These are phyloP conservation scores for Astragalus membranaceus DNA, from an alignment of 306 rosid species.

Conservation along the genomic window DNA sequence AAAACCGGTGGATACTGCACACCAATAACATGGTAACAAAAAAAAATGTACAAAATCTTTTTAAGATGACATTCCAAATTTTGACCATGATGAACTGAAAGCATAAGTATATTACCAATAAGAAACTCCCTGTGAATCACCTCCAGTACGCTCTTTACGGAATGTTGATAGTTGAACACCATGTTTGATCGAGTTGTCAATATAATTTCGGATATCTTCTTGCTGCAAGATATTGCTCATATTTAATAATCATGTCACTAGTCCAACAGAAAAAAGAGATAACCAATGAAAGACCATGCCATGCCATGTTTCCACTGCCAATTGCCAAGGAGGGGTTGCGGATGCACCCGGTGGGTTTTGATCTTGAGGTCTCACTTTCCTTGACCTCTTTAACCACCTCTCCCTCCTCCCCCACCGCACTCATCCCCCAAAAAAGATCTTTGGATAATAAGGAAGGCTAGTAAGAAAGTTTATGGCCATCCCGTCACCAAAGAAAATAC, in stretches of 20 bases:
- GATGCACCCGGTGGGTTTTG: conserved; percentile 9
- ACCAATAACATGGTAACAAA: no score
- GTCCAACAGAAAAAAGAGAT: conserved; percentile 12
- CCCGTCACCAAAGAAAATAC: neutral
- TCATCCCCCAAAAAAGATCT: neutral
- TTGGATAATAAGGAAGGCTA: neutral
- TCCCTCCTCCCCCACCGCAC: neutral
- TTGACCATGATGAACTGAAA: conserved; percentile 12
- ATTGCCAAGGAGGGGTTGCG: neutral
- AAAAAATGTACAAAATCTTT: neutral
- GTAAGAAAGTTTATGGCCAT: neutral
- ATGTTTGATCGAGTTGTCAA: conserved; percentile 84
- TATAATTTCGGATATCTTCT: conserved; percentile 87
- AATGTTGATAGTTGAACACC: conserved; percentile 80
- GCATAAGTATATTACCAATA: conserved; percentile 66
- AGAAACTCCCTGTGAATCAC: conserved; percentile 86
- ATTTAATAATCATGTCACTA: conserved; percentile 22
- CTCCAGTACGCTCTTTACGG: conserved; percentile 97
- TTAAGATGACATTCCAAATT: conserved; percentile 8
- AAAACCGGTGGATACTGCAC: no score
- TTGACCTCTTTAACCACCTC: neutral
- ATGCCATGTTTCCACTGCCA: conserved; percentile 7
- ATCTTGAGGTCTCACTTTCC: neutral
- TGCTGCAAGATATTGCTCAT: conserved; percentile 66
- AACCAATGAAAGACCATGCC: neutral